Base-by-base conservation (phyloP, 2,329 filamentous ascomycete species). In the Nakataea oryzae region DNA sequence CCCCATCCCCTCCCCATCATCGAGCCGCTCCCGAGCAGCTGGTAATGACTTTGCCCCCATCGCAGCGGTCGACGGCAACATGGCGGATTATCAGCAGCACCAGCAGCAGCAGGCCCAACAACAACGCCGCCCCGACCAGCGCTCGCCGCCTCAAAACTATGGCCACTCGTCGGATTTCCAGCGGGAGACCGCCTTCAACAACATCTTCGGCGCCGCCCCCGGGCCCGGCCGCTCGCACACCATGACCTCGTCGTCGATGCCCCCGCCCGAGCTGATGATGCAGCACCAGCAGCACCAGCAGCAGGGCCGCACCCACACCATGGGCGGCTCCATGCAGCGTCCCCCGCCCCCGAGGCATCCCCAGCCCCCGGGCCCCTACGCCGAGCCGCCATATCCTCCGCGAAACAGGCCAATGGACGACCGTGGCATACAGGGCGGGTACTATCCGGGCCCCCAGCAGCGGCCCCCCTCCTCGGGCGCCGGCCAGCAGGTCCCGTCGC, bases 151-250 rank as follows among this genome's bases (percentile, higher is more conserved):
- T 60, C 74, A 76, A 62, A 77, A 80, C 67, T 81, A 83, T 80
- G 79, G 80, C 63, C 72, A 75, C 28, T 71, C 78, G 62, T 78
- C 79, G 66, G 81, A 81, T 71, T 81, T 80, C 70, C 90, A 95
- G 76, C 89, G 95, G 77, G 93, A 99, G 84, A 91, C 91, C 68
- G 95, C 93, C 67, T 99, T 96, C 75, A 91, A 90, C 67, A 93
- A 93, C 77, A 97, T 97, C 72, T 99, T 97, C 74, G 95, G 93
- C 68, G 87, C 86, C 66, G 84, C 90, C 66, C 92, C 91, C 66
- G 91, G 91, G 58, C 86, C 90, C 57, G 93, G 93, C 63, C 88
- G 95, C 74, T 96, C 93, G 63, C 93, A 97, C 72, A 97, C 93
- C 29, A 97, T 97, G 92, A 95, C 88, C 66, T 92, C 90, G 62